A percentile compares a stretch with the other conserved stretches of the same genome.
These are phyloP conservation scores for Xylaria bambusicola DNA, from an alignment of 495 filamentous ascomycete species.

Conservation along the genomic window DNA sequence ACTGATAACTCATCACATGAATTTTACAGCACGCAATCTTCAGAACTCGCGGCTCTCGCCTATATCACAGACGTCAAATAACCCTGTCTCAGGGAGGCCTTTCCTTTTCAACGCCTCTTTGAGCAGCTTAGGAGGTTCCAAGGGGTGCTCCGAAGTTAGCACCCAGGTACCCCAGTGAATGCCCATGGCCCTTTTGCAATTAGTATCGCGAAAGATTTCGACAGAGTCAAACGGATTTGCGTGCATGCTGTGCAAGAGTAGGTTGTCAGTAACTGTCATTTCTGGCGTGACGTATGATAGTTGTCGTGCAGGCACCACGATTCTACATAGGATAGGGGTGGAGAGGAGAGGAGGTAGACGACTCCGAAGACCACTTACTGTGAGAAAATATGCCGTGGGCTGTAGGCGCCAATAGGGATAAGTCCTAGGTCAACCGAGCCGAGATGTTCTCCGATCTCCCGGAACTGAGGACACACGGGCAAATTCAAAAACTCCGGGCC, in stretches of 20 bases:
- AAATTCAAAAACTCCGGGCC: constrained; percentile 64
- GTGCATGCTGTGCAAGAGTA: constrained; percentile 58
- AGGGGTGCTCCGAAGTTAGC: constrained; percentile 79
- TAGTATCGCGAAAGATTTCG: constrained; percentile 86
- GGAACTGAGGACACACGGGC: constrained; percentile 83
- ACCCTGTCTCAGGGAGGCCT: constrained; percentile 69
- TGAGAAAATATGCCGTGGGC: constrained; percentile 73
- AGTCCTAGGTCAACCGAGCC: constrained; percentile 92
- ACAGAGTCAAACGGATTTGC: constrained; percentile 87
- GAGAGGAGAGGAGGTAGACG: too few species aligned
- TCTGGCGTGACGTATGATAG: not conserved
- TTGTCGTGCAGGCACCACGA: too few species aligned
- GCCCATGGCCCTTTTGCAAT: constrained; percentile 78
- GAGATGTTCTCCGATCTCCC: constrained; percentile 75
- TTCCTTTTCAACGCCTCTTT: constrained; percentile 72
- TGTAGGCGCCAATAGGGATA: constrained; percentile 93
- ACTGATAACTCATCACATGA: too few species aligned
- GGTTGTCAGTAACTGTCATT: not conserved
- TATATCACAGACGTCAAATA: constrained; percentile 88
- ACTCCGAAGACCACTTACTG: constrained; percentile 24
- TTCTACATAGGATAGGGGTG: too few species aligned
- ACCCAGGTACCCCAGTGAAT: constrained; percentile 98
- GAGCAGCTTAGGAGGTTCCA: constrained; percentile 79
- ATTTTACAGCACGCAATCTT: too few species aligned
- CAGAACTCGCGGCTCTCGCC: constrained; percentile 81